Evolutionary conservation across 768 basidiomycete species (phyloP).

Genomic region (Ephemerocybe angulata): DNA sequence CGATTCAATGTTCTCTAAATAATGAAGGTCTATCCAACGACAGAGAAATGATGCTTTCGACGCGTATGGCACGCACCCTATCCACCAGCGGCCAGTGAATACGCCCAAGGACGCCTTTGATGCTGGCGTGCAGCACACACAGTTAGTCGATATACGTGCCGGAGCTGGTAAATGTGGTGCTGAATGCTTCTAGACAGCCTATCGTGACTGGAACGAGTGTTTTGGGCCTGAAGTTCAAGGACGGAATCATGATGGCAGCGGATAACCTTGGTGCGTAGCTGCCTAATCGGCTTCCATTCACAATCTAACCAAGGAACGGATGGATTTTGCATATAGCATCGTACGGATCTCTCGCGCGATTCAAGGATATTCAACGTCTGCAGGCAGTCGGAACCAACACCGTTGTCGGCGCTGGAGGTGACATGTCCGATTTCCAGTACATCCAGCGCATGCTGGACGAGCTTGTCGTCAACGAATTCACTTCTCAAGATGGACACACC

Average conservation of each 20-base stretch:
- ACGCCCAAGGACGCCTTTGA: slow-evolving; percentile 53
- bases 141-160: slow-evolving; percentile 43
- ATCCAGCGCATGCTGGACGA: slow-evolving; percentile 78
- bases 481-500: slow-evolving; percentile 76
- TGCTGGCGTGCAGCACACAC: slow-evolving; percentile 73
- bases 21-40: not conserved
- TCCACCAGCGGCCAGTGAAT: slow-evolving; percentile 56
- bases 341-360: slow-evolving; percentile 94
- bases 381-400: slow-evolving; percentile 81
- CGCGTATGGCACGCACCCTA: slow-evolving; percentile 72
- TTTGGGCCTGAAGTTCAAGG: slow-evolving; percentile 90
- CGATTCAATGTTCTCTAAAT: not conserved
- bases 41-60: slow-evolving; percentile 77
- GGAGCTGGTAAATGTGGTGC: not conserved
- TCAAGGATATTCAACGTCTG: slow-evolving; percentile 91
- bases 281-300: not conserved
- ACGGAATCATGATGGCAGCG: slow-evolving; percentile 97
- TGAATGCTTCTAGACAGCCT: slow-evolving; percentile 61
- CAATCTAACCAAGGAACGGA: too few species aligned
- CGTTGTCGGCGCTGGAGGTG: slow-evolving; percentile 88
- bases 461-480: slow-evolving; percentile 73
- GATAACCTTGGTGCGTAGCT: slow-evolving; percentile 82
- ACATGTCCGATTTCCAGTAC: slow-evolving; percentile 98
- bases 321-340: slow-evolving; percentile 59
- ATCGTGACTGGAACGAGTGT: slow-evolving; percentile 98